Conservation (phyloP, 2,329 filamentous ascomycete genomes). For the Paecilomyces niveus region DNA sequence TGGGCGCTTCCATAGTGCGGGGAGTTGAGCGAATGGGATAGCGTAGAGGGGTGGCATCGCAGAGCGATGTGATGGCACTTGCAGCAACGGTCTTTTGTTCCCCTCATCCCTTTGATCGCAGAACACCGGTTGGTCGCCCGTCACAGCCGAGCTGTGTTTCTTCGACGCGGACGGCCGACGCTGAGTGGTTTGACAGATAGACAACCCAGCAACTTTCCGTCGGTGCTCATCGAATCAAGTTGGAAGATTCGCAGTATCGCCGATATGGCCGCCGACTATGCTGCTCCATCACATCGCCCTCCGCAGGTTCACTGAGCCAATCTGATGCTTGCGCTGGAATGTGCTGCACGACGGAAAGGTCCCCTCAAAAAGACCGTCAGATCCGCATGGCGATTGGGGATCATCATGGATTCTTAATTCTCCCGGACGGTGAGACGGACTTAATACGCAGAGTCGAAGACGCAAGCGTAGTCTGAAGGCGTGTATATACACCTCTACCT, state of each 20-base stretch:
- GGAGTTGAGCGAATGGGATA: constrained; percentile 18
- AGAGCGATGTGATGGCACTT: constrained; percentile 23
- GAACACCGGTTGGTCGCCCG: neutral
- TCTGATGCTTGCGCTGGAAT: neutral
- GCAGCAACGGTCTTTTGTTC: constrained; percentile 20
- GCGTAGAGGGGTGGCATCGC: neutral
- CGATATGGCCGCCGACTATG: neutral
- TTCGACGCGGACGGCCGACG: neutral
- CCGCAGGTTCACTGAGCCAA: neutral
- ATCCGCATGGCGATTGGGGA: neutral
- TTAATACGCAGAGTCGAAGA: neutral
- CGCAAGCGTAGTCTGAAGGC: neutral
- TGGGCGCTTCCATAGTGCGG: constrained; percentile 20
- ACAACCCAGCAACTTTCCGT: neutral
- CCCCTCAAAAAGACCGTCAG: constrained; percentile 1
- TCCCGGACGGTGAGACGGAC: neutral
- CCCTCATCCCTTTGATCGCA: neutral
- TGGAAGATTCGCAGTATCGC: neutral
- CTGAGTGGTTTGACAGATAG: constrained; percentile 1
- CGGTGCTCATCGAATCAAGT: neutral
- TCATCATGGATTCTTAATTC: neutral
- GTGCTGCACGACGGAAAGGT: neutral
- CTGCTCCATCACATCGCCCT: neutral
- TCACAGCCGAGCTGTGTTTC: neutral
- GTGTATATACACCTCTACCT: neutral